phyloP scores from a whole-genome alignment of 495 filamentous ascomycete species.

The Thozetella sp. region DNA sequence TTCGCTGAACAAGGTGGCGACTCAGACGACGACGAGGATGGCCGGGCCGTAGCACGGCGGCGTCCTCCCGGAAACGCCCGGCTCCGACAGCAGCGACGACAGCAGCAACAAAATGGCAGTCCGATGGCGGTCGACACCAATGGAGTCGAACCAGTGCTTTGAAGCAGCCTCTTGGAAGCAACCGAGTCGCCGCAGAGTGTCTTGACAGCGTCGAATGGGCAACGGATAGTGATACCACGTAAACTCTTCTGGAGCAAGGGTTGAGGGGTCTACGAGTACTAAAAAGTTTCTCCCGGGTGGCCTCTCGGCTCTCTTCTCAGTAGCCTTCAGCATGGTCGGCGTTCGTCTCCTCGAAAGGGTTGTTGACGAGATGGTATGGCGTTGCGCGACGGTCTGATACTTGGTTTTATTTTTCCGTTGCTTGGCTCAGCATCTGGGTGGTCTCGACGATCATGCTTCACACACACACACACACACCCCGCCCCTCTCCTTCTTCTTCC shows the following conservation, averaged over 20 bases:
- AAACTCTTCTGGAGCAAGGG: constrained; percentile 4
- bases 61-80: constrained; percentile 28
- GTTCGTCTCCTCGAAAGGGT: constrained; percentile 8
- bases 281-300: neutral
- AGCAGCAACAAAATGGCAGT: constrained; percentile 41
- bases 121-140: constrained; percentile 54
- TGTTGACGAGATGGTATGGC: constrained; percentile 9
- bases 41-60: constrained; percentile 31
- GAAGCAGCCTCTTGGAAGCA: neutral
- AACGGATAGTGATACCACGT: neutral
- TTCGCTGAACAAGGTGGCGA: constrained; percentile 51
- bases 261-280: constrained; percentile 4
- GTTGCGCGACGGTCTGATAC: constrained; percentile 8
- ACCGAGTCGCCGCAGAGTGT: neutral
- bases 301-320: constrained; percentile 1
- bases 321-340: constrained; percentile 15
- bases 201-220: neutral
- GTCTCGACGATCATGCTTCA: neutral
- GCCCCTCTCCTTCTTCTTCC: neutral
- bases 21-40: constrained; percentile 45
- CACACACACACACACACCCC: neutral
- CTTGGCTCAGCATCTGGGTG: constrained; percentile 5
- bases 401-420: no score
- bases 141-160: constrained; percentile 50
- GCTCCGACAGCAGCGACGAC: constrained; percentile 23